Base-by-base conservation (phyloP, 2,329 filamentous ascomycete species). In the Aspergillus unguis region DNA sequence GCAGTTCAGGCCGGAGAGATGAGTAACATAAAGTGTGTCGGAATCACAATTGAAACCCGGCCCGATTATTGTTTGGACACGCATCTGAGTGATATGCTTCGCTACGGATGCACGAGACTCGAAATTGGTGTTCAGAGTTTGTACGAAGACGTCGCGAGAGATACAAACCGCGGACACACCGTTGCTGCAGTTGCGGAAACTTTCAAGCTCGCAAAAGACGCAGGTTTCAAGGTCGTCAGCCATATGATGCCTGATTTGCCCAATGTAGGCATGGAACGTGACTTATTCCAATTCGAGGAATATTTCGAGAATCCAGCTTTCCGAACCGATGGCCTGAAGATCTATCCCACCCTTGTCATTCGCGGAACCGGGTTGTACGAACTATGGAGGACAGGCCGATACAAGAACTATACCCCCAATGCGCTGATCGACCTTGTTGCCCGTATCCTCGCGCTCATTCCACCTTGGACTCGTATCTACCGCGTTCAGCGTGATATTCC, bases 221-320 rank as follows among this genome's bases (percentile, higher is more conserved):
- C 95, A 5, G 94, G 94, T 1, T 99, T 96, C 81, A 99, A 99
- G 72, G 94, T 99, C 1, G 94, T 99, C 57, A 95, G 90, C 61
- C 94, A 99, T 75, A 99, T 99, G 94, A 99, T 99, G 94, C 94
- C 94, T 1, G 94, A 99, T 69, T 75, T 99, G 44, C 94, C 94
- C 3, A 99, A 99, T 64, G 94, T 99, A 2, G 94, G 94, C 52
- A 96, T 97, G 88, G 95, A 99, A 74, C 87, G 94, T 64, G 94
- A 99, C 68, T 79, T 99, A 40, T 92, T 95, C 66, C 94, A 99
- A 64, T 99, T 99, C 73, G 83, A 90, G 58, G 95, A 99, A 69
- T 99, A 99, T 71, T 99, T 99, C 65, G 91, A 96, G 68, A 97
- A 91, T 69, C 94, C 94, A 1, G 90, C 85, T 38, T 99, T 99